phyloP scores from a whole-genome alignment of 1,284 basidiomycete species.

The Cutaneotrichosporon arboriforme region DNA sequence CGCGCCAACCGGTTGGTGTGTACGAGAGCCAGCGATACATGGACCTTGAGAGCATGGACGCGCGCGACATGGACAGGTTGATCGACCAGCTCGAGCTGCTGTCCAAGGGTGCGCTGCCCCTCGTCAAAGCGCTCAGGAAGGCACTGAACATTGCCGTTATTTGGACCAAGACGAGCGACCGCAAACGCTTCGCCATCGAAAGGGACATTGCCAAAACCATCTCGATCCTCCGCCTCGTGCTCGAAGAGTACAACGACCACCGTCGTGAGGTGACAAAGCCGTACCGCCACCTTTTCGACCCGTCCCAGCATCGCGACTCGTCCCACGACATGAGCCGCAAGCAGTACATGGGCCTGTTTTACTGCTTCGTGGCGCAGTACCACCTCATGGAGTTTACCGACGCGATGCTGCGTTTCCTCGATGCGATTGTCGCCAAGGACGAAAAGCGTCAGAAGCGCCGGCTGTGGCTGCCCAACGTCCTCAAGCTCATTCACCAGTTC shows the following conservation, averaged over 20 bases:
- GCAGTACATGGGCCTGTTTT: constrained; percentile 52
- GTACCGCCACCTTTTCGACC: constrained; percentile 60
- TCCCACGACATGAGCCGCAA: constrained; percentile 5
- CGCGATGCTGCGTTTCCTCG: constrained; percentile 53
- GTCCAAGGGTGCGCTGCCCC: constrained; percentile 57
- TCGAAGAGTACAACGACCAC: constrained; percentile 52
- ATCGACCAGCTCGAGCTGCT: constrained; percentile 56
- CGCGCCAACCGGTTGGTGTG: constrained; percentile 64
- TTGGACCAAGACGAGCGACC: constrained; percentile 21
- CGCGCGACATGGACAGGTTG: constrained; percentile 51
- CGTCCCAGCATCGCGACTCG: constrained; percentile 25
- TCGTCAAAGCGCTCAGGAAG: constrained; percentile 30
- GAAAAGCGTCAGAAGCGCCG: constrained; percentile 51
- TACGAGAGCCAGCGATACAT: constrained; percentile 75
- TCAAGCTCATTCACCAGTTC: constrained; percentile 26
- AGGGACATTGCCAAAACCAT: not conserved
- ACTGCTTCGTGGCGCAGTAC: constrained; percentile 68
- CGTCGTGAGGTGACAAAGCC: constrained; percentile 61
- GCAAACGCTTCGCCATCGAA: not conserved
- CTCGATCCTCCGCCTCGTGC: constrained; percentile 9
- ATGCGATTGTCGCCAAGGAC: constrained; percentile 58
- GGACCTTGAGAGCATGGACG: constrained; percentile 59
- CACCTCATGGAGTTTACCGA: constrained; percentile 58
- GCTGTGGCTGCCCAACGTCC: constrained; percentile 65
- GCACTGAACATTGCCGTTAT: constrained; percentile 29